Percentiles rank a stretch among this genome's conserved stretches.
Conservation (phyloP, 371 early-diverging fungal species). For the Apophysomyces elegans region DNA sequence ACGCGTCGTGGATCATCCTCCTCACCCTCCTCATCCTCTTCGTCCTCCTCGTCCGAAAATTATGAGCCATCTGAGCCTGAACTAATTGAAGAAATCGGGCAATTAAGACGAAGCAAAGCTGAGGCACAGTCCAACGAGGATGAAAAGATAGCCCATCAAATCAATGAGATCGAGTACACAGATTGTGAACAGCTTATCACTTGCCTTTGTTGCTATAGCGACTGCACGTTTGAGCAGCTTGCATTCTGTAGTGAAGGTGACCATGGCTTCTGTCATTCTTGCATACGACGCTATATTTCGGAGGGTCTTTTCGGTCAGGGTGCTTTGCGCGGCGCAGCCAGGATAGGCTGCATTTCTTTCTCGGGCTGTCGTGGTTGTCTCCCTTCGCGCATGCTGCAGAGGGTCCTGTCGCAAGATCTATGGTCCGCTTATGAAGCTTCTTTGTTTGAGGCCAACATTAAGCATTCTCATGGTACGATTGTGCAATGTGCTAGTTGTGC, state of each 20-base stretch:
- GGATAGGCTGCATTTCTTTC: slow-evolving; percentile 51
- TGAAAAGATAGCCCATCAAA: slow-evolving; percentile 30
- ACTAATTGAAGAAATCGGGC: slow-evolving; percentile 36
- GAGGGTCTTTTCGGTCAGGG: slow-evolving; percentile 67
- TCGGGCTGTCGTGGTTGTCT: slow-evolving; percentile 43
- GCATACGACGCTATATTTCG: slow-evolving; percentile 45
- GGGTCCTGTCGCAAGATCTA: slow-evolving; percentile 34
- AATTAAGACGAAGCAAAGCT: slow-evolving; percentile 21
- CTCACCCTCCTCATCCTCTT: neutral
- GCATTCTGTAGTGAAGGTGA: slow-evolving; percentile 52
- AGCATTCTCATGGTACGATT: slow-evolving; percentile 23
- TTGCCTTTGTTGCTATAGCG: slow-evolving; percentile 63
- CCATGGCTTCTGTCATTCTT: slow-evolving; percentile 58
- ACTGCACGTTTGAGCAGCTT: slow-evolving; percentile 58
- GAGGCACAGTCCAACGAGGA: slow-evolving; percentile 33
- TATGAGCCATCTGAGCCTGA: slow-evolving; percentile 22
- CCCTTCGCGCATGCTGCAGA: slow-evolving; percentile 26
- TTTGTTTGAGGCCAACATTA: slow-evolving; percentile 39
- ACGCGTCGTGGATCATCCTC: neutral
- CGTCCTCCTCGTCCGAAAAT: slow-evolving; percentile 1
- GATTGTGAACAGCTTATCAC: slow-evolving; percentile 44
- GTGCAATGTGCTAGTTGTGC: slow-evolving; percentile 59
- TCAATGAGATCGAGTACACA: slow-evolving; percentile 50
- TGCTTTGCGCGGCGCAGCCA: slow-evolving; percentile 44
- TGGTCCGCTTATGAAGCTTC: slow-evolving; percentile 49